Percentiles rank a stretch among this genome's conserved stretches.
Conservation (phyloP, 73 alveolate genomes). For the Tetrahymena elliotti region DNA sequence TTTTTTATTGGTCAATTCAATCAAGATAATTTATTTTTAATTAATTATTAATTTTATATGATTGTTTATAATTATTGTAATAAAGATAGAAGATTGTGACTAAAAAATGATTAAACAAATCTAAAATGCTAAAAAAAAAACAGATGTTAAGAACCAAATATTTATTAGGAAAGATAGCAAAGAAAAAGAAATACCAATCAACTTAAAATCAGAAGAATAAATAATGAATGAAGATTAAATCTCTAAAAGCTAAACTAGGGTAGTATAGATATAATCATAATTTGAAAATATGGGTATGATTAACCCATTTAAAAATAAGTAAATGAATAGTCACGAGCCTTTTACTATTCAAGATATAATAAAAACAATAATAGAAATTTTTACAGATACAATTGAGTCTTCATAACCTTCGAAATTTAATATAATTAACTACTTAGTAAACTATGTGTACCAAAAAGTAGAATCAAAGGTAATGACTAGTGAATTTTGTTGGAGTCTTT, state of each 20-base stretch:
- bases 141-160: neutral
- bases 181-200: neutral
- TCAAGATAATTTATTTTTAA: neutral
- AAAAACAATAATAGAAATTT: neutral
- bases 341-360: neutral
- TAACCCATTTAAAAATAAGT: neutral
- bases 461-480: neutral
- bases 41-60: too few relatives aligned
- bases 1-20: neutral
- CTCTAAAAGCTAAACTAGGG: neutral
- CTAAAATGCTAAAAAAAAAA: neutral
- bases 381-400: neutral
- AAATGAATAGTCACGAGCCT: neutral
- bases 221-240: neutral
- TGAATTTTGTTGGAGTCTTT: neutral
- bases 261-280: neutral
- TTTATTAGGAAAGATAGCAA: neutral
- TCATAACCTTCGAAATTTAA: neutral
- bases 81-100: too few relatives aligned
- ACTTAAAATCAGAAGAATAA: neutral
- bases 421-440: neutral
- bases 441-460: neutral
- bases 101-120: neutral
- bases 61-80: neutral
- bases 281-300: neutral